Evolutionary conservation across 495 filamentous ascomycete genomes (phyloP), one percentile per base, ranked within the genome.

Genomic region (Xylaria curta): DNA sequence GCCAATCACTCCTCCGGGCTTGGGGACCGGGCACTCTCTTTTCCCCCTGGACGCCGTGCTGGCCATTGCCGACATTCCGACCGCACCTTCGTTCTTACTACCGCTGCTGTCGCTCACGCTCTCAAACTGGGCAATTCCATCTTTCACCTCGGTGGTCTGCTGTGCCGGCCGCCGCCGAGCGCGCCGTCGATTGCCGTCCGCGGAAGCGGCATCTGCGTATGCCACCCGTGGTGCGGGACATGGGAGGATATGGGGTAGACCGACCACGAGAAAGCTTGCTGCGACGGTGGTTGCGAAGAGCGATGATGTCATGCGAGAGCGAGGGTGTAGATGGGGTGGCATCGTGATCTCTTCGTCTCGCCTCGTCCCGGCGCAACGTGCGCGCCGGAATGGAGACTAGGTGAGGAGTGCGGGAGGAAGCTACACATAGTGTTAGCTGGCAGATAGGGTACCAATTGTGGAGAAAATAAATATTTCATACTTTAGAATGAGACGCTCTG

Each of bases 201-300:
- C 82, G 62, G 86, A 78, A 40, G 83, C 80, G 75, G 87, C 91
- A 78, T 95, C 92, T 75, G 92, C 90, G 71, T 90, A 90, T 42
- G 90, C 89, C 49, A 89, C 85, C 71, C 91, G 87, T n/a, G 92
- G 92, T 63, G 93, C 91, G 5, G 96, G 96, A 81, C 96, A 99
- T 1, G 96, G 96, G 58, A 99, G 87, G n/a, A 97, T 76, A 77
- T 99, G 96, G 33, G 96, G 96, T 63, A 97, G 85, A 53, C 88
- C 93, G 71, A 99, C 96, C 69, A 98, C 93, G 73, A 97, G 86
- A 79, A 99, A 97, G 73, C 91, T 93, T 28, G 93, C 89, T n/a
- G 92, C 84, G 46, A 98, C 87, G n/a, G 94, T 98, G n/a, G 91
- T 92, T 59, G 94, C 93, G 84, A 99, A 99, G 36, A 99, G 91